phyloP scores from a whole-genome alignment of 164 flowering plant species.

The Macadamia tetraphylla region DNA sequence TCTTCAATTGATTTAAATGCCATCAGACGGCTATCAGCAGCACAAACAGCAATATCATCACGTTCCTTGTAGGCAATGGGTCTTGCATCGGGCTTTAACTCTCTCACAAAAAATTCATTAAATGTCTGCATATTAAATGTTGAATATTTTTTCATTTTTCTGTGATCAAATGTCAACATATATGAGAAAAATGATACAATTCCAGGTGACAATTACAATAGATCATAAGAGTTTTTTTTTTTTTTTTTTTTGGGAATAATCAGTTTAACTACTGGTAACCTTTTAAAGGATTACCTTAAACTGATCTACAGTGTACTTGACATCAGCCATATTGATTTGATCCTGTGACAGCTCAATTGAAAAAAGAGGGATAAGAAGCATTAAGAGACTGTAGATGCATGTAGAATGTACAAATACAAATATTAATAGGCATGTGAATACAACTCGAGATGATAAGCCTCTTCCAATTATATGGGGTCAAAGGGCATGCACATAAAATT shows the following conservation, averaged over 20 bases:
- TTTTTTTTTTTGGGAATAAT: too few species aligned
- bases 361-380: slow-evolving; percentile 1
- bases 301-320: slow-evolving; percentile 73
- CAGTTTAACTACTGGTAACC: not conserved
- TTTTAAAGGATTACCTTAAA: slow-evolving; percentile 54
- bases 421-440: too few species aligned
- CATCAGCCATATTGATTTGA: slow-evolving; percentile 73
- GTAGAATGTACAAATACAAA: not conserved
- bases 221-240: too few species aligned
- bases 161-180: not conserved
- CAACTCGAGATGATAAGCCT: too few species aligned
- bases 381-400: not conserved
- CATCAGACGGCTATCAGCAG: slow-evolving; percentile 86
- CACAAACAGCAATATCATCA: slow-evolving; percentile 82
- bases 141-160: not conserved
- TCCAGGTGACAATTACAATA: too few species aligned
- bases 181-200: too few species aligned
- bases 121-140: slow-evolving; percentile 66
- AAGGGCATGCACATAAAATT: not conserved
- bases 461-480: not conserved
- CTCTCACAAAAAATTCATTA: slow-evolving; percentile 88
- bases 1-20: slow-evolving; percentile 75
- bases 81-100: slow-evolving; percentile 80
- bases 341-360: slow-evolving; percentile 49
- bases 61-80: slow-evolving; percentile 60